Percentiles rank a stretch among this genome's conserved stretches.
Evolutionary conservation across 2,329 filamentous ascomycete species (phyloP).

Genomic region (Sclerotinia subarctica): DNA sequence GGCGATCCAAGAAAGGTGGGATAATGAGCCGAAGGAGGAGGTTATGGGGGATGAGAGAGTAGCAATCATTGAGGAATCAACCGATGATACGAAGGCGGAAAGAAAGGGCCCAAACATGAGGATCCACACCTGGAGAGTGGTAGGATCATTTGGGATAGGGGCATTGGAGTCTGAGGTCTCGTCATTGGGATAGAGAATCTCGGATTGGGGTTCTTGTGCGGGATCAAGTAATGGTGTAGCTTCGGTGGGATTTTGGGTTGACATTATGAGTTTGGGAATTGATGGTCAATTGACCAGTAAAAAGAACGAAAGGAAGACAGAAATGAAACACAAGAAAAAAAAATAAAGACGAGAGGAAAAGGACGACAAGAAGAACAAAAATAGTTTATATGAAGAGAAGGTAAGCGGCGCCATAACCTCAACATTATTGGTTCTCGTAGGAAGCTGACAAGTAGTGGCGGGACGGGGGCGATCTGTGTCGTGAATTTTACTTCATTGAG

Average conservation of each 20-base stretch:
- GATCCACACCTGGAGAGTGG: not conserved
- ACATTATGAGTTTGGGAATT: not conserved
- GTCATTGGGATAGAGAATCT: slow-evolving; percentile 5
- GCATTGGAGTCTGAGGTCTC: not conserved
- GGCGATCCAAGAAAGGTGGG: slow-evolving; percentile 57
- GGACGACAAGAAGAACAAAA: not conserved
- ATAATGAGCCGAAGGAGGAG: slow-evolving; percentile 39
- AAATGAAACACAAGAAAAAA: not conserved
- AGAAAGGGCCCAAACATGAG: slow-evolving; percentile 11
- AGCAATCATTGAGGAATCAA: slow-evolving; percentile 20
- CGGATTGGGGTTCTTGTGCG: not conserved
- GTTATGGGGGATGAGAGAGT: slow-evolving; percentile 18
- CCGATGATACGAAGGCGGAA: slow-evolving; percentile 14
- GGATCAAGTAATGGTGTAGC: slow-evolving; percentile 1
- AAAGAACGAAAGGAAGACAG: too few species aligned
- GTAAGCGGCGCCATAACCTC: too few species aligned
- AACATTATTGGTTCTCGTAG: not conserved
- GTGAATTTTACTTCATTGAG: not conserved
- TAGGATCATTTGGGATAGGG: not conserved
- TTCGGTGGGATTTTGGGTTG: not conserved
- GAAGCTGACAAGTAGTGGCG: not conserved
- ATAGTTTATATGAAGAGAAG: not conserved
- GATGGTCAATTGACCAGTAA: not conserved
- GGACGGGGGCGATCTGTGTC: not conserved
- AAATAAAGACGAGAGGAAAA: not conserved